These are phyloP conservation scores for Zygnema cylindricum DNA, from an alignment of 139 green algal species.

Conservation along the genomic window DNA sequence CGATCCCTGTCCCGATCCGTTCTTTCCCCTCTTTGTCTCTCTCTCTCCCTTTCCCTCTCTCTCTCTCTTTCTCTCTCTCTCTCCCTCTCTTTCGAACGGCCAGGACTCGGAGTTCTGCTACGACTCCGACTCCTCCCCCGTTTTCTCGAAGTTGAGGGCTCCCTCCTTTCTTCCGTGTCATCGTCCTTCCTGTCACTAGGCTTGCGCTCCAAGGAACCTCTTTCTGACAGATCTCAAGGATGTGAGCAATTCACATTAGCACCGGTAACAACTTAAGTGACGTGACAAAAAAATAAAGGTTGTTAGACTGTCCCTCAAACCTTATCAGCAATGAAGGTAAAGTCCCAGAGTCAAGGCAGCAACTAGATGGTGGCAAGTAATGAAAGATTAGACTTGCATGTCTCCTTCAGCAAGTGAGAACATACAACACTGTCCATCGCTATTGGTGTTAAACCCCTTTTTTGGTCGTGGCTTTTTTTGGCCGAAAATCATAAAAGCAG, in stretches of 20 bases:
- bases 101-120: slow-evolving; percentile 4
- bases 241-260: neutral
- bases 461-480: too few relatives aligned
- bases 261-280: too few relatives aligned
- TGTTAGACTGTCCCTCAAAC: too few relatives aligned
- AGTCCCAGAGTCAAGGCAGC: too few relatives aligned
- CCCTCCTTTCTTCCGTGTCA: neutral
- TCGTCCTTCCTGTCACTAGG: slow-evolving; percentile 22
- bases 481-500: too few relatives aligned
- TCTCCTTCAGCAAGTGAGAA: too few relatives aligned
- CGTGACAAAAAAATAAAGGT: too few relatives aligned
- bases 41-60: slow-evolving; percentile 45
- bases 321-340: too few relatives aligned
- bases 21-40: slow-evolving; percentile 8
- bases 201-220: slow-evolving; percentile 17
- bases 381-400: too few relatives aligned
- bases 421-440: too few relatives aligned
- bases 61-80: neutral
- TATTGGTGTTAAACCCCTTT: too few relatives aligned
- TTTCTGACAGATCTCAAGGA: neutral
- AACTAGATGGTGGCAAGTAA: too few relatives aligned
- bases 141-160: neutral
- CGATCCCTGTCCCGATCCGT: slow-evolving; percentile 27
- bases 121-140: neutral
- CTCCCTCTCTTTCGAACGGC: neutral